A percentile compares a stretch with the other conserved stretches of the same genome.
These are phyloP conservation scores for Musa beccarii DNA, from an alignment of 176 grass and related monocot genomes.

Conservation along the genomic window DNA sequence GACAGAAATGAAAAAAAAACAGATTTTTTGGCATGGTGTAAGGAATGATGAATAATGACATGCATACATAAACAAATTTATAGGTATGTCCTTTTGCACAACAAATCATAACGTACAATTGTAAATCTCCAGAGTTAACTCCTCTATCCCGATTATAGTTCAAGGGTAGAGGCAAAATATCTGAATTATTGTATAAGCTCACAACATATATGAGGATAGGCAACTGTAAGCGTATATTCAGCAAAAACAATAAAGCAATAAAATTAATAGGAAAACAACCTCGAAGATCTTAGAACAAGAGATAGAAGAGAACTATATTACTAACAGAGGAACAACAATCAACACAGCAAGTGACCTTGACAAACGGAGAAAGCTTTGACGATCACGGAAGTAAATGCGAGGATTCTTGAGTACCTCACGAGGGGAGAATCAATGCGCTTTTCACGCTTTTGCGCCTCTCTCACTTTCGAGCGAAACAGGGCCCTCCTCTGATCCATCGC, in stretches of 20 bases:
- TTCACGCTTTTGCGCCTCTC: conserved; percentile 73
- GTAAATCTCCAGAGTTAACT: too few relatives aligned
- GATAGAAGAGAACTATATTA: neutral
- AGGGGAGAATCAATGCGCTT: conserved; percentile 89
- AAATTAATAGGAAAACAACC: neutral
- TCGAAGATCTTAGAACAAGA: neutral
- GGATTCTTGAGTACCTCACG: conserved; percentile 40
- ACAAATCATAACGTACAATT: too few relatives aligned
- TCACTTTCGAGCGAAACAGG: conserved; percentile 76
- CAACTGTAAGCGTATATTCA: neutral
- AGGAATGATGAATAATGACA: too few relatives aligned
- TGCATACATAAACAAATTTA: too few relatives aligned
- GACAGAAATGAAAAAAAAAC: neutral
- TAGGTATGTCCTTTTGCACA: too few relatives aligned
- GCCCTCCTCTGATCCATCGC: conserved; percentile 85
- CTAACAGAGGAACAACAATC: too few relatives aligned
- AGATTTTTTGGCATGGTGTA: too few relatives aligned
- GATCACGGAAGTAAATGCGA: neutral
- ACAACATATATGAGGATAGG: neutral
- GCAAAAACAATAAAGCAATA: neutral
- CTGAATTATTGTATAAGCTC: neutral
- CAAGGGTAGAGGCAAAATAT: too few relatives aligned
- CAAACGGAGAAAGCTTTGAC: too few relatives aligned
- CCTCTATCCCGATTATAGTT: too few relatives aligned
- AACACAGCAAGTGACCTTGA: neutral